Evolutionary conservation across 768 basidiomycete species (phyloP), one percentile per base, ranked within the genome.

Genomic region (Tylopilus subfusipes): DNA sequence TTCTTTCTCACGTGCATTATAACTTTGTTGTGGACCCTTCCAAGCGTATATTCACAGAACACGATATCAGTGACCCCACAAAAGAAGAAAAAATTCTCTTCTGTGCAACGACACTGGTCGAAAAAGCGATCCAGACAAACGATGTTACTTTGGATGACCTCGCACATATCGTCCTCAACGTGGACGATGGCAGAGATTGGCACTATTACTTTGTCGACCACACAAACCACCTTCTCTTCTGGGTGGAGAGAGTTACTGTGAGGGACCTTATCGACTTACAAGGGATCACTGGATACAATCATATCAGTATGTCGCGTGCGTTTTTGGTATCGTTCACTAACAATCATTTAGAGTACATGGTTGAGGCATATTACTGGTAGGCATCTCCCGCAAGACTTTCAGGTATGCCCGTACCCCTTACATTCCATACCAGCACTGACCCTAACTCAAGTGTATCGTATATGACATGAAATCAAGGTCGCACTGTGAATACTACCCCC

Each of bases 121-220:
- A 50, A 5, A 27, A 39, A 31, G 62, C 57, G 0, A 30, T 47
- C 7, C 5, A 22, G 5, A 43, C 24, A 12, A 2, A 8, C 0
- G 40, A 33, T 19, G 53, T 50, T 30, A 48, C 38, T 24, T 21
- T 60, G 5, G 57, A 62, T 13, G 49, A 55, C 2, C 33, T 55
- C 39, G 48, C 47, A 12, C 56, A 62, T 27, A 36, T 60, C 5
- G 60, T 62, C 11, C 16, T 58, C 10, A 55, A 60, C 9, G 40
- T 63, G 30, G 51, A 56, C 8, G 33, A 43, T 6, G 4, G 2
- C n/a, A n/a, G 8, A 8, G 2, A 1, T 21, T 63, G 62, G 42
- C 14, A 19, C n/a, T 64, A 62, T 44, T 56, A 62, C 33, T 62
- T 62, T 34, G 61, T 56, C 18, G 62, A 62, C 50, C 62, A 62